Evolutionary conservation across 1,284 basidiomycete species (phyloP), one percentile per base, ranked within the genome.

Genomic region (Malassezia dermatis): DNA sequence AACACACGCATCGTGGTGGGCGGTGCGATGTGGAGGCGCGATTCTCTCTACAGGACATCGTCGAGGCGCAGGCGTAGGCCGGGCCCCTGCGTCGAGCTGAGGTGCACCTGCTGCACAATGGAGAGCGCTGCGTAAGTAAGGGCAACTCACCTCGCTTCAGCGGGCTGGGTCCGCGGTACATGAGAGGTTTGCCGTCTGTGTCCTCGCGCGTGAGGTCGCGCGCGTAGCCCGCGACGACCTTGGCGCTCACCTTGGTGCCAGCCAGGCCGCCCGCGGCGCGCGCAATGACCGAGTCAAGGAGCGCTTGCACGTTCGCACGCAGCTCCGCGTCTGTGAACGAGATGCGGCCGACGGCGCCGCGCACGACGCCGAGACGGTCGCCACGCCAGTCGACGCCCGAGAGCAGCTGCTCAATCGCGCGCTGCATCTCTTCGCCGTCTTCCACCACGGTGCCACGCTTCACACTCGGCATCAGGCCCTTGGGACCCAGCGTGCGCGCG

Each of bases 391-490:
- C 89, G 53, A 85, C 83, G 11, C 84, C 85, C 11, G 87, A 88
- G 51, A 84, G 82, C 26, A 93, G 81, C 57, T 84, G 83, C 63
- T 82, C 80, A 56, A 98, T 84, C 56, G 86, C 89, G 19, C 51
- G 42, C 13, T 61, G 37, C 56, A 74, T 70, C 24, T 65, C 62
- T 13, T 83, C 82, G 13, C 79, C 83, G 53, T 94, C 80, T 57
- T 93, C 87, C 1, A 66, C 69, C 8, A 96, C 93, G 0, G 91
- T 94, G 3, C 93, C 93, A 62, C 93, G 82, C 76, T 91, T 85
- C 59, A 86, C 86, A 8, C 86, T 88, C 13, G 93, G 93, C 89
- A 98, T 96, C 50, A 98, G 77, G 59, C 91, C 91, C 58, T 88
- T 84, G 39, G 89, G 91, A 70, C 93, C 94, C 24, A 98, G 80